Evolutionary conservation across 495 filamentous ascomycete genomes (phyloP).

Genomic region (Eremomyces bilateralis): DNA sequence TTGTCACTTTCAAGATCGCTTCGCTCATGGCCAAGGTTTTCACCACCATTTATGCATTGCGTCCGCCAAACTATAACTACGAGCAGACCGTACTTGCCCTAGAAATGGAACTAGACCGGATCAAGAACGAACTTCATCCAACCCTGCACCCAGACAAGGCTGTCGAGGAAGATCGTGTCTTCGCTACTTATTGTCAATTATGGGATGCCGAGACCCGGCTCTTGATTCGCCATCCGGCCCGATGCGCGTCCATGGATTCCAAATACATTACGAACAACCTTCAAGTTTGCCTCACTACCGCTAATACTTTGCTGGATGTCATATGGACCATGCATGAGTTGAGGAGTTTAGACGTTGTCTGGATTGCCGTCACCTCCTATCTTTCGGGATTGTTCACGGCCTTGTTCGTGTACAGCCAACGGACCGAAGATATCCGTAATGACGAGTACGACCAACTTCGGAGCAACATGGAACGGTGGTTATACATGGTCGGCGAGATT

Average conservation of each 20-base stretch:
- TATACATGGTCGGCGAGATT: conserved; percentile 41
- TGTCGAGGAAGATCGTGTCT: conserved; percentile 28
- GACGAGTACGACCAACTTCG: conserved; percentile 32
- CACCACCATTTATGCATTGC: conserved; percentile 44
- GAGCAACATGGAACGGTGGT: conserved; percentile 46
- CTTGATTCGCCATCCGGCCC: conserved; percentile 47
- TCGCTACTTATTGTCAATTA: conserved; percentile 25
- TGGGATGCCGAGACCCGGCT: conserved; percentile 27
- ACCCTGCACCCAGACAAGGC: conserved; percentile 23
- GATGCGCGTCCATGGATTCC: conserved; percentile 36
- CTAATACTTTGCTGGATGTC: conserved; percentile 37
- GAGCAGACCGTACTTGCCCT: conserved; percentile 35
- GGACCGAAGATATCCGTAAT: conserved; percentile 31
- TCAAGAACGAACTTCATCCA: conserved; percentile 30
- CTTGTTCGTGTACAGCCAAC: conserved; percentile 46
- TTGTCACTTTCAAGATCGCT: conserved; percentile 35
- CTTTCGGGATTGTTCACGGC: conserved; percentile 52
- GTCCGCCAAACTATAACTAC: conserved; percentile 34
- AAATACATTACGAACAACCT: conserved; percentile 42
- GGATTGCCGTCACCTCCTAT: conserved; percentile 50
- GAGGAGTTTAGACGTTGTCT: conserved; percentile 58
- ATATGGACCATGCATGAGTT: conserved; percentile 35
- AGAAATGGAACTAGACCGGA: conserved; percentile 34
- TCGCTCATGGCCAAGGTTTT: conserved; percentile 49
- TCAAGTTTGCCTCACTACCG: conserved; percentile 41